Base-by-base conservation (phyloP, 129 eudicot genomes). In the Flaveria ramosissima region DNA sequence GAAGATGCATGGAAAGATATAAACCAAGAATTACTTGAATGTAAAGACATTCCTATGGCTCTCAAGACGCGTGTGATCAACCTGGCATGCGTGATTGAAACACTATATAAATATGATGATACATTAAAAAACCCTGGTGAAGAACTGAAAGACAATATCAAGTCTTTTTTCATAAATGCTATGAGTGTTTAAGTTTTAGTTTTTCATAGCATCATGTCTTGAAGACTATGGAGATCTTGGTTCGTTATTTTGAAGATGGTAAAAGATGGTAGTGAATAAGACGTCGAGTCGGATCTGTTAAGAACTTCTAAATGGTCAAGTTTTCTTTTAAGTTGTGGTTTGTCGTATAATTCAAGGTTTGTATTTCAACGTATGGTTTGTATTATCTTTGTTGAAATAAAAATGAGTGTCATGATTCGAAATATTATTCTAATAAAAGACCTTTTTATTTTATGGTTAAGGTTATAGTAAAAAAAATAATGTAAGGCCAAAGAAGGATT, bases 1-100 rank as follows among this genome's bases (percentile, higher is more conserved):
- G 72, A 73, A 71, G 71, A 65, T 64, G 90, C 83, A 20, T 86
- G 89, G 86, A 85, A 79, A 77, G 77, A 79, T 65, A 82, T 83
- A 48, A 77, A 72, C 45, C 61, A 39, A 3, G 82, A 64, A 2
- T 63, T 65, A 7, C 50, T 82, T 7, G 16, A 7, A 26, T 77
- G 79, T 8, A 75, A 57, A 9, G 46, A 56, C 6, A 48, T 82
- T 19, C 63, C 84, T 9, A 51, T 42, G 77, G 48, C 77, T 20
- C 68, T 79, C 0, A 52, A 79, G 2, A 19, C 16, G 12, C 46
- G 72, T 19, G 78, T 73, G 56, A 27, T 85, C 73, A 85, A 82
- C 45, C 21, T 78, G 32, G 43, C 79, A 1, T 70, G 86, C 3
- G 45, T 62, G 13, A 11, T 61, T 61, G 45, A 64, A 55, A 2